Conservation (phyloP, 169 alveolate genomes). For the Eimeria sp. region DNA sequence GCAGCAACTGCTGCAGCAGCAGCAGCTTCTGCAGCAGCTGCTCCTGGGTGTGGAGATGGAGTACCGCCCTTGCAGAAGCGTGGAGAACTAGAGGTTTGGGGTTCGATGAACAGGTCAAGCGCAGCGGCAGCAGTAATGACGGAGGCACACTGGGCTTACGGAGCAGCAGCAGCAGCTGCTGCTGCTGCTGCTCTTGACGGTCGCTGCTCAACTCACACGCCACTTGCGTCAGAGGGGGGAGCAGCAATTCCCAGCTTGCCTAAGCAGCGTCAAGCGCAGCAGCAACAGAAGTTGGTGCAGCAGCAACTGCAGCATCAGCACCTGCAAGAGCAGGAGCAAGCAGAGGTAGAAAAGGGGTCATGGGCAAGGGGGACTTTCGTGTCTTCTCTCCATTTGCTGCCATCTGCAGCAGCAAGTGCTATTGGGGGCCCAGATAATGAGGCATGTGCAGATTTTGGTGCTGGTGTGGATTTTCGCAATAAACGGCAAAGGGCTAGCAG, state of each 20-base stretch:
- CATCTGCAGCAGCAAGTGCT: no score
- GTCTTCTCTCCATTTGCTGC: no score
- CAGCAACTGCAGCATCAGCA: conserved; percentile 1
- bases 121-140: not conserved
- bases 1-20: not conserved
- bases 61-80: not conserved
- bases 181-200: not conserved
- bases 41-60: not conserved
- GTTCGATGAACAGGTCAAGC: not conserved
- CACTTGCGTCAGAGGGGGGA: not conserved
- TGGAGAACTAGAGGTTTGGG: not conserved
- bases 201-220: no score
- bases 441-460: no score
- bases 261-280: not conserved
- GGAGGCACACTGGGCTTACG: conserved; percentile 9
- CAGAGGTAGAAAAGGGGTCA: no score
- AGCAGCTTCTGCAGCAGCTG: not conserved
- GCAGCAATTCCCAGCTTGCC: not conserved
- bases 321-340: not conserved
- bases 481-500: no score
- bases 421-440: no score
- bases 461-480: no score
- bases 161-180: conserved; percentile 29
- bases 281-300: not conserved
- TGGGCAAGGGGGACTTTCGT: no score